phyloP scores from a whole-genome alignment of 345 rosid species.

The Excoecaria cochinchinensis region DNA sequence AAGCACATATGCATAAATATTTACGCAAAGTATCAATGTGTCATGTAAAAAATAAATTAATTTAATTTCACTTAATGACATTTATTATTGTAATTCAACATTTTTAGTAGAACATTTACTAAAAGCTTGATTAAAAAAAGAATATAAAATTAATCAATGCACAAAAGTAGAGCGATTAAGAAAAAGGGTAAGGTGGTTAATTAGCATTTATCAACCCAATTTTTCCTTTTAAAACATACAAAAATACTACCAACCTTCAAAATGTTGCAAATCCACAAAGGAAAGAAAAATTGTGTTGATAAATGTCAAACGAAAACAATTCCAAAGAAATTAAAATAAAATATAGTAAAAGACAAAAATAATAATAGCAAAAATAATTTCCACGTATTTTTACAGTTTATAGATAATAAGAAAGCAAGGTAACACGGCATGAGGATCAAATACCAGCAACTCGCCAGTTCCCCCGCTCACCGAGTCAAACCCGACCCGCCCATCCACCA shows the following conservation, averaged over 20 bases:
- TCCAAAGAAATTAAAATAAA: constrained; percentile 7
- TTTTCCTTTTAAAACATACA: constrained; percentile 22
- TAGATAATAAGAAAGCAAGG: constrained; percentile 96
- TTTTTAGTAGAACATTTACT: too few relatives aligned
- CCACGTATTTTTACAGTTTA: constrained; percentile 58
- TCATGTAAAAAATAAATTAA: too few relatives aligned
- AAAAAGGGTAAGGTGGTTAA: not conserved
- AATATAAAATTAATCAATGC: too few relatives aligned
- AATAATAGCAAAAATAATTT: not conserved
- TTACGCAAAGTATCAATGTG: too few relatives aligned
- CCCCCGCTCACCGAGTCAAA: constrained; percentile 87
- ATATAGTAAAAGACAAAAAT: constrained; percentile 4
- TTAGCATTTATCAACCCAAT: constrained; percentile 57
- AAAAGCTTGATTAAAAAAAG: too few relatives aligned
- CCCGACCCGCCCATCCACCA: constrained; percentile 47
- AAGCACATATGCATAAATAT: too few relatives aligned
- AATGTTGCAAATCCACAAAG: not conserved
- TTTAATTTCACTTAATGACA: too few relatives aligned
- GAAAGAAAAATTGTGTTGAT: constrained; percentile 40
- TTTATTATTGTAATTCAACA: too few relatives aligned
- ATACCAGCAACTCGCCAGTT: constrained; percentile 79
- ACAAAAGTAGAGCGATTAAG: not conserved
- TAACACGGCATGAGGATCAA: constrained; percentile 81
- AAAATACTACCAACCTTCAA: constrained; percentile 10
- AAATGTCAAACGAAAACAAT: constrained; percentile 35